phyloP scores from a whole-genome alignment of 495 filamentous ascomycete species.

The Trypethelium eluteriae region DNA sequence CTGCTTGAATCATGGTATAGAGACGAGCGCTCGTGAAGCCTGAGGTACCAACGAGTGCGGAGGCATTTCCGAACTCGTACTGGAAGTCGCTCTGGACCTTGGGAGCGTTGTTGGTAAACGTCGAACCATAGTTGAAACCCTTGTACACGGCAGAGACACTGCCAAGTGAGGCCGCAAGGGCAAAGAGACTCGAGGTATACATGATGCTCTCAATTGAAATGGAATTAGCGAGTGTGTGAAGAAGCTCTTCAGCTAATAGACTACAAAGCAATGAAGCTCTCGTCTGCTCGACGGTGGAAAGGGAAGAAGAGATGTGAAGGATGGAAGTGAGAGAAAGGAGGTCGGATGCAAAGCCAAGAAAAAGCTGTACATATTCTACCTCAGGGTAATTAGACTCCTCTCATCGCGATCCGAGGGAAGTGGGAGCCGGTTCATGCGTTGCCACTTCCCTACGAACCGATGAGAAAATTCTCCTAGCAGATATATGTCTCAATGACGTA shows the following conservation, averaged over 20 bases:
- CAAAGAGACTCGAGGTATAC: constrained; percentile 24
- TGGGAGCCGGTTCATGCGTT: too few relatives aligned
- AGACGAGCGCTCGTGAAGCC: constrained; percentile 69
- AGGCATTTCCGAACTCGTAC: constrained; percentile 60
- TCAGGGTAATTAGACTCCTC: too few relatives aligned
- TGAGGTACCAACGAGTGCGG: constrained; percentile 57
- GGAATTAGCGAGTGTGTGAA: constrained; percentile 1
- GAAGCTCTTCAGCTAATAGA: background rate
- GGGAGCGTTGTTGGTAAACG: constrained; percentile 49
- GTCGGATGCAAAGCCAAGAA: too few relatives aligned
- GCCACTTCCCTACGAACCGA: too few relatives aligned
- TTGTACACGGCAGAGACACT: constrained; percentile 39
- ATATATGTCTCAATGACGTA: constrained; percentile 1
- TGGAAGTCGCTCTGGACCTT: constrained; percentile 62
- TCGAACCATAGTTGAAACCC: constrained; percentile 80
- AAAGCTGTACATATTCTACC: too few relatives aligned
- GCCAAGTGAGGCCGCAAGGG: constrained; percentile 22
- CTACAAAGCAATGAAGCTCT: constrained; percentile 2
- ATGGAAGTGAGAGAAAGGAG: background rate
- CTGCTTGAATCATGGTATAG: constrained; percentile 56
- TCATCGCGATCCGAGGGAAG: too few relatives aligned
- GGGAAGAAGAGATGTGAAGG: background rate
- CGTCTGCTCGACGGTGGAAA: background rate
- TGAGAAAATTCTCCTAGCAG: background rate
- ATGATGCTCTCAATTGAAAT: constrained; percentile 13